phyloP scores from a whole-genome alignment of 305 asterid genomes.

The Euphrasia arctica region DNA sequence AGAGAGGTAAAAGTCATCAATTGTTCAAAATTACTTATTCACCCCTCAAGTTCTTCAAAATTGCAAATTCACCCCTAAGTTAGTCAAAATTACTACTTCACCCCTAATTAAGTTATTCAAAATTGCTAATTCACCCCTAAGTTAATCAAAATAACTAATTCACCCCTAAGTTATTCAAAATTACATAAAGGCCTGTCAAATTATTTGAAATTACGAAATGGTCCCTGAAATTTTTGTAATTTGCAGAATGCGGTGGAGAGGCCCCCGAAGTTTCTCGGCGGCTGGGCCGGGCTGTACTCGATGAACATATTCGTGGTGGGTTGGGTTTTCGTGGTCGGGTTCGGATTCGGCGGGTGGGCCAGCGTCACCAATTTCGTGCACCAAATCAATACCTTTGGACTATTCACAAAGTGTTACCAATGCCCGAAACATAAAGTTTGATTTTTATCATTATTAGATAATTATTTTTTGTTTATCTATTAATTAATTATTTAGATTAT shows the following conservation, averaged over 20 bases:
- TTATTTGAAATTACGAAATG: too few species aligned
- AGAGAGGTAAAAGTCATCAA: slow-evolving; percentile 49
- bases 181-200: not conserved
- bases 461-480: not conserved
- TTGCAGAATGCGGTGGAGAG: slow-evolving; percentile 71
- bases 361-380: slow-evolving; percentile 62
- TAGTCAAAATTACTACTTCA: too few species aligned
- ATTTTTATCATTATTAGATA: slow-evolving; percentile 8
- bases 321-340: slow-evolving; percentile 73
- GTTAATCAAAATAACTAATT: too few species aligned
- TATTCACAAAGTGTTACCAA: slow-evolving; percentile 76
- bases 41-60: too few species aligned
- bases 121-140: too few species aligned
- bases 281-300: slow-evolving; percentile 66
- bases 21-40: too few species aligned
- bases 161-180: not conserved
- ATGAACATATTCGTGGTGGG: slow-evolving; percentile 64
- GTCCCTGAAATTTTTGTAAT: not conserved
- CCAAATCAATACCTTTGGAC: slow-evolving; percentile 64
- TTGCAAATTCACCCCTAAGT: too few species aligned
- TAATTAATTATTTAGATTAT: slow-evolving; percentile 6
- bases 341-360: slow-evolving; percentile 93
- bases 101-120: too few species aligned
- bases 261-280: slow-evolving; percentile 62
- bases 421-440: slow-evolving; percentile 61